Evolutionary conservation across 1,284 basidiomycete genomes (phyloP), one percentile per base, ranked within the genome.

Genomic region (Sanghuangporus baumii): DNA sequence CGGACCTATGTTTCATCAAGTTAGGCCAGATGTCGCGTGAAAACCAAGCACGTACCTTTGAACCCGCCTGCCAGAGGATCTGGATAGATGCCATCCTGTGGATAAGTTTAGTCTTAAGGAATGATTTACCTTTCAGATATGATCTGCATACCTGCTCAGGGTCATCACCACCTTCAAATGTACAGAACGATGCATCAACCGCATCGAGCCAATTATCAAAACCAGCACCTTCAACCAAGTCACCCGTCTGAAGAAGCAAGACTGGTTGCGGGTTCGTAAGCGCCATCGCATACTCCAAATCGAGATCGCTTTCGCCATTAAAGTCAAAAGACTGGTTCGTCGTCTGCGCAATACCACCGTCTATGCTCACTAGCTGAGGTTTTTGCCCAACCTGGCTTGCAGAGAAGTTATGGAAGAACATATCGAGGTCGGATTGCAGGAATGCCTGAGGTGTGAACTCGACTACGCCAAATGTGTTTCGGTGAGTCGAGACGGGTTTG

Each of bases 71-170:
- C 71, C 11, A 66, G 55, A 1, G 70, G 64, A 68, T 86, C 82
- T 0, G 86, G 86, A 65, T 85, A 87, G 56, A 80, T 72, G 9
- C 75, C 77, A 67, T 86, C 81, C 74, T 81, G 37, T 8, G 47
- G 52, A 36, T 18, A 5, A 40, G 37, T 11, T 36, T n/a, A 9
- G 1, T 11, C 2, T 16, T 11, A n/a, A 55, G 18, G 36, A 18
- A 59, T n/a, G 36, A 56, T 57, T 43, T 57, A 68, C 67, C 34
- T 64, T 65, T 31, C n/a, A 18, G 41, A 14, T 18, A 43, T 36
- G 34, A 40, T 34, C 37, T 9, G 31, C 60, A 12, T 56, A 63
- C 62, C 60, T 61, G 63, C 14, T 54, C 60, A 2, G 67, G 67
- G 55, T 68, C 64, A 65, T 68, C 67, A 6, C 67, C 67, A 63